Base-by-base conservation (phyloP, 805 yeast genomes). In the Suhomyces faveliae region DNA sequence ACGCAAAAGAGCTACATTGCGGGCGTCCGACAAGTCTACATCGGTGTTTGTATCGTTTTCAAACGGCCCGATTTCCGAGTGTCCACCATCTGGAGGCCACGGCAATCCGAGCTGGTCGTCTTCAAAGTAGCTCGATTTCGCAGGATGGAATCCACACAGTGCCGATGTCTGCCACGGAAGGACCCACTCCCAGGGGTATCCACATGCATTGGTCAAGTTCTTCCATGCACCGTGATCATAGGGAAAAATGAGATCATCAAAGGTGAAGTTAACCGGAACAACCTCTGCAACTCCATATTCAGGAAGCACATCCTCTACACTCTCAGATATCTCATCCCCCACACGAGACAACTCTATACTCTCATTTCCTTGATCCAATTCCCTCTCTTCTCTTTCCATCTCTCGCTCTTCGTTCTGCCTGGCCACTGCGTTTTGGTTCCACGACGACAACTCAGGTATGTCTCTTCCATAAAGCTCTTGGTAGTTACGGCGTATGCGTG, bases 81-180 rank as follows among this genome's bases (percentile, higher is more conserved):
- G 72, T 0, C 83, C 83, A 5, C 89, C 90, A 67, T 89, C 96
- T 1, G 96, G 96, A 1, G 99, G 99, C 96, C 97, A 92, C 2
- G 96, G 94, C 35, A 85, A 68, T 1, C 80, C 78, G 45, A 85
- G 66, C 50, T 86, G 78, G 56, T 84, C 87, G 20, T 73, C 79
- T 43, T 71, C 76, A 13, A 76, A 61, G 27, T 71, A 64, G 39
- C 84, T 88, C 50, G 60, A 55, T 40, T 77, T 82, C 5, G 64
- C 66, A 52, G 82, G 90, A 1, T 58, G 58, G 43, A 78, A 59
- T 0, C 97, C 97, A 53, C 1, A 83, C 11, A 33, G n/a, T 9
- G 52, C 46, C 0, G 96, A 84, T 2, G 58, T 61, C 1, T 86
- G 83, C 81, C 84, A 87, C 0, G 96, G 96, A 52, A 81, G 67